Evolutionary conservation across 2,329 filamentous ascomycete species (phyloP), one percentile per base, ranked within the genome.

Genomic region (Botrytis porri): DNA sequence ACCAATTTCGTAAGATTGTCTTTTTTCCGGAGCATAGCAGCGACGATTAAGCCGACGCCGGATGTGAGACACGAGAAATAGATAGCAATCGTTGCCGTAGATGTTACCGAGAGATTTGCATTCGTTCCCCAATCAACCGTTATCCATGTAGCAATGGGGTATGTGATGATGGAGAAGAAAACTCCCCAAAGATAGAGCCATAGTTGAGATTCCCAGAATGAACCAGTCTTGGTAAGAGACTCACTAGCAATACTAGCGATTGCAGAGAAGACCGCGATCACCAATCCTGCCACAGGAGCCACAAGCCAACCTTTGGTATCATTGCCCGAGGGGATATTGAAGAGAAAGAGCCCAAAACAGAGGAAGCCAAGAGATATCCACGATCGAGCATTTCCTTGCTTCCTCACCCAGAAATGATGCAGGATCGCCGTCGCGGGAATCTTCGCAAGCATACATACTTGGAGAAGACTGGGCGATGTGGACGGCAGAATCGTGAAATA

Each of bases 1-100:
- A 78, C 74, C 35, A 77, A 48, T 51, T 77, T 77, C 70, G 74
- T 63, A 20, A 78, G 75, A 65, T 77, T 78, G 62, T 78, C 76
- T 12, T 71, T 72, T 43, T 75, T 73, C 29, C 76, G 62, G 2
- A 77, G 51, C 29, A 78, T 69, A 20, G 72, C 70, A 12, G 76
- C 76, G n/a, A 77, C 74, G 7, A 77, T 73, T 4, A 78, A 61
- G 1, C 77, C 76, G 5, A 73, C 67, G 4, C 60, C 60, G 4
- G 72, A 60, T 20, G 71, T 70, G 4, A 73, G 37, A 32, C 65
- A 62, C 3, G 71, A 63, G 22, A 73, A 63, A 25, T 70, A 70
- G 35, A 73, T 54, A 7, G 70, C 63, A 29, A 72, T 72, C 20
- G 62, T 72, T n/a, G 60, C 51, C 0, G 63, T 72, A 25, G 62